Conservation (phyloP, 2,329 filamentous ascomycete species). For the Sclerotinia sclerotiorum region DNA sequence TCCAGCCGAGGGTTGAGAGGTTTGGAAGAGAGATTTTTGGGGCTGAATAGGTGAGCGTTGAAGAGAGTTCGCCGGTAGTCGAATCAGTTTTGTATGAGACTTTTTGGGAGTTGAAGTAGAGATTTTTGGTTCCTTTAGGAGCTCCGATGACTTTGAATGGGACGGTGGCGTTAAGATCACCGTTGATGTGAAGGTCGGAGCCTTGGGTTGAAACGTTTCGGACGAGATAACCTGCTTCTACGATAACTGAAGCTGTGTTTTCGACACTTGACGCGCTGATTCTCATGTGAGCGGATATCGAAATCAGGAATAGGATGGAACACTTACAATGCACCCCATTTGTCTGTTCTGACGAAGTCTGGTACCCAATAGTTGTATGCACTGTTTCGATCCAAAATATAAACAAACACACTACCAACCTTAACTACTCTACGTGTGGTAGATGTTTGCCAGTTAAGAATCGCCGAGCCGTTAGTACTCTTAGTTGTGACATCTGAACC, state of each 20-base stretch:
- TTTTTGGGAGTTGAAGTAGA: conserved; percentile 61
- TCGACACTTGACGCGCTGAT: conserved; percentile 37
- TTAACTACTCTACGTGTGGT: conserved; percentile 52
- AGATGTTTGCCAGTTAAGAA: conserved; percentile 57
- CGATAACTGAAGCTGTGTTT: conserved; percentile 52
- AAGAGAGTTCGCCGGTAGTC: conserved; percentile 51
- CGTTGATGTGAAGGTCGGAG: conserved; percentile 60
- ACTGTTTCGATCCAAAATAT: conserved; percentile 56
- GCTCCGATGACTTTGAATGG: conserved; percentile 68
- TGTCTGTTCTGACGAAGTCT: conserved; percentile 48
- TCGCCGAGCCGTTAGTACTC: conserved; percentile 46
- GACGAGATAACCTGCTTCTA: conserved; percentile 64
- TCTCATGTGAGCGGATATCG: conserved; percentile 14
- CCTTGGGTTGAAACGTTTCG: conserved; percentile 58
- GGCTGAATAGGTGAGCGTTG: conserved; percentile 50
- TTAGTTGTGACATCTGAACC: conserved; percentile 38
- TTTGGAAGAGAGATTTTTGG: conserved; percentile 57
- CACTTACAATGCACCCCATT: conserved; percentile 41
- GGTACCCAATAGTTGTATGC: conserved; percentile 71
- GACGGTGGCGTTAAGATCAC: conserved; percentile 71
- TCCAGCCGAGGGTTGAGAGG: conserved; percentile 63
- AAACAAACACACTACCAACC: conserved; percentile 43
- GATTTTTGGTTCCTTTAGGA: conserved; percentile 49
- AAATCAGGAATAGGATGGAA: neutral
- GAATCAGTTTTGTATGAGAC: conserved; percentile 44